Percentiles rank a stretch among this genome's conserved stretches.
phyloP scores from a whole-genome alignment of 2,329 filamentous ascomycete species.

The Aspergillus sp. region DNA sequence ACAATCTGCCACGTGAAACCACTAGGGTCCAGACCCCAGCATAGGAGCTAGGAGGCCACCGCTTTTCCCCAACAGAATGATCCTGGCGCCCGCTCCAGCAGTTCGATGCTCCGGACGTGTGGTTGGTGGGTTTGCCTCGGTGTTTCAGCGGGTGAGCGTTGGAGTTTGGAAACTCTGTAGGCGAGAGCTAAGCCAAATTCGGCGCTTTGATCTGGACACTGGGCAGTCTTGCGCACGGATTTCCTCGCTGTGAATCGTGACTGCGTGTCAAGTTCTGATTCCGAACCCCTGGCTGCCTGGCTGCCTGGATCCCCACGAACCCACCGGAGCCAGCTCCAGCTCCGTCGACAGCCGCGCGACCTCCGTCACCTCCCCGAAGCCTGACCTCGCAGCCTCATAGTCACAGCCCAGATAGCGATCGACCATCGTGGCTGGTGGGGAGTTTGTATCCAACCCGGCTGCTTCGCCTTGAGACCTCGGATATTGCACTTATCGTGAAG shows the following conservation, averaged over 20 bases:
- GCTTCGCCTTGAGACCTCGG: background rate
- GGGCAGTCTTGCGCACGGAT: background rate
- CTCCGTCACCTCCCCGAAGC: background rate
- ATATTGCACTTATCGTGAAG: background rate
- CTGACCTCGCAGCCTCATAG: background rate
- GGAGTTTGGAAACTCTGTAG: background rate
- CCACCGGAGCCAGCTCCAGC: slow-evolving; percentile 4
- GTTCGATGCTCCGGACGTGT: slow-evolving; percentile 16
- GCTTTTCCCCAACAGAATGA: slow-evolving; percentile 12
- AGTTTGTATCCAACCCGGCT: slow-evolving; percentile 1
- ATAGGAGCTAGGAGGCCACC: slow-evolving; percentile 11
- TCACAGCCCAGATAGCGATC: slow-evolving; percentile 19
- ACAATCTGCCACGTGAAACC: slow-evolving; percentile 27
- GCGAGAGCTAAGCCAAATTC: slow-evolving; percentile 3
- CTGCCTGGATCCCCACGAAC: slow-evolving; percentile 21
- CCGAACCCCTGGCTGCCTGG: slow-evolving; percentile 19
- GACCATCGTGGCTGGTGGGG: slow-evolving; percentile 14
- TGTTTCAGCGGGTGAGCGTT: slow-evolving; percentile 6
- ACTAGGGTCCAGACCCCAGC: slow-evolving; percentile 26
- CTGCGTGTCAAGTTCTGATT: background rate
- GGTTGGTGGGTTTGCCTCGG: slow-evolving; percentile 1
- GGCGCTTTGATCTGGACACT: background rate
- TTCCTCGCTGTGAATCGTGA: background rate
- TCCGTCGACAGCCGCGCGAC: background rate
- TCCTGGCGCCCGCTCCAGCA: slow-evolving; percentile 26